Evolutionary conservation across 1,284 basidiomycete genomes (phyloP).

Genomic region (Tilletia caries): DNA sequence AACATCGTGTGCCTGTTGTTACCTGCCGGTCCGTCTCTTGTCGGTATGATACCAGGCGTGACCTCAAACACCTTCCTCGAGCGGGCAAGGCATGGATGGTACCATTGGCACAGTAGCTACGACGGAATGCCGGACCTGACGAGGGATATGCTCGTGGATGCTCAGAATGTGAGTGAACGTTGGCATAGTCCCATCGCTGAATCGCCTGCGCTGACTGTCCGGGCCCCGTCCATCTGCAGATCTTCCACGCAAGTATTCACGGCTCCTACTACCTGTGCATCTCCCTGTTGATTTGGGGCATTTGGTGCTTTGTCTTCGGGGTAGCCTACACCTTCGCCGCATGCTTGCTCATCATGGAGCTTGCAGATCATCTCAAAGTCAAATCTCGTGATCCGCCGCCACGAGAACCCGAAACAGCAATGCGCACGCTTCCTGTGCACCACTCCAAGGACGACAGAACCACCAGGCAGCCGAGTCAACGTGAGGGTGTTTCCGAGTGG

Average conservation of each 20-base stretch:
- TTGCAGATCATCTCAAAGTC: not conserved
- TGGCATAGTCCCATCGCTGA: too few species aligned
- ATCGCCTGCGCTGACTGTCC: too few species aligned
- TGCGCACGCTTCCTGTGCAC: too few species aligned
- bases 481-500: too few species aligned
- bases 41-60: not conserved
- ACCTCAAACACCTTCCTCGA: not conserved
- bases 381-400: not conserved
- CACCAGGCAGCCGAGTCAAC: too few species aligned
- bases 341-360: not conserved
- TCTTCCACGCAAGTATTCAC: not conserved
- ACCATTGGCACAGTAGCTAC: not conserved
- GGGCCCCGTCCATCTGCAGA: too few species aligned
- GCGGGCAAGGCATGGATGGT: not conserved
- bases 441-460: too few species aligned
- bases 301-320: not conserved
- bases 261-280: not conserved
- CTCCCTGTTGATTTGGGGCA: not conserved
- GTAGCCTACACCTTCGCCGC: not conserved
- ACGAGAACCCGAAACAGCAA: too few species aligned
- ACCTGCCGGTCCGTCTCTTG: not conserved
- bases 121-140: not conserved
- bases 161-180: not conserved
- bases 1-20: not conserved
- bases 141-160: not conserved